A percentile compares a stretch with the other conserved stretches of the same genome.
Conservation (phyloP, 2,329 filamentous ascomycete genomes). For the Arthrocladium fulminans region DNA sequence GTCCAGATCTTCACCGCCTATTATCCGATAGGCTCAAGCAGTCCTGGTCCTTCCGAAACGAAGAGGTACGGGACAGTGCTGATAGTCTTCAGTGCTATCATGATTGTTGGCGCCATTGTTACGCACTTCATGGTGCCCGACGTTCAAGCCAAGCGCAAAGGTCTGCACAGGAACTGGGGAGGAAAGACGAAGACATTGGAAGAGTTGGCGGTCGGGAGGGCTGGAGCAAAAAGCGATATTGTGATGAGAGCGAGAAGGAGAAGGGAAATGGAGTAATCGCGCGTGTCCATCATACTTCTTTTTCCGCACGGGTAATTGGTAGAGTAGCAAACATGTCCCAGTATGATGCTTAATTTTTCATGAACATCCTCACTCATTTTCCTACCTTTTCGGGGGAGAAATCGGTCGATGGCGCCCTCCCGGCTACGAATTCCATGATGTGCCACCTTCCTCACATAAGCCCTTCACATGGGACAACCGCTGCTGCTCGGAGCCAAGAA, state of each 20-base stretch:
- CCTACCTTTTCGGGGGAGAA: not conserved
- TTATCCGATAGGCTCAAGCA: conserved; percentile 31
- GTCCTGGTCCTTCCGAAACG: conserved; percentile 26
- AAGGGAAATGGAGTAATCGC: not conserved
- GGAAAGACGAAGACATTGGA: conserved; percentile 33
- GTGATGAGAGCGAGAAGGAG: conserved; percentile 15
- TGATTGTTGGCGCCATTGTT: conserved; percentile 33
- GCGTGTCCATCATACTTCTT: not conserved
- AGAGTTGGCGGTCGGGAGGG: conserved; percentile 31
- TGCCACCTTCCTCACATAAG: too few relatives aligned
- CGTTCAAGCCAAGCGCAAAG: conserved; percentile 26
- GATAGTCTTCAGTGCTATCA: conserved; percentile 34
- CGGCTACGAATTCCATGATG: not conserved
- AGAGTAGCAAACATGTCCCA: too few relatives aligned
- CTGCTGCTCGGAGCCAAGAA: too few relatives aligned
- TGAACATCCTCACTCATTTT: not conserved
- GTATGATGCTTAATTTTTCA: too few relatives aligned
- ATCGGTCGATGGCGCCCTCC: not conserved
- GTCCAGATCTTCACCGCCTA: conserved; percentile 34
- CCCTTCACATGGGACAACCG: too few relatives aligned
- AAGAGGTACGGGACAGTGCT: conserved; percentile 33
- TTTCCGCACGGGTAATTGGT: too few relatives aligned
- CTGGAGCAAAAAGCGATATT: conserved; percentile 31
- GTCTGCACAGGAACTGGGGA: conserved; percentile 26
- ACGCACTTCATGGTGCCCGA: conserved; percentile 36